Evolutionary conservation across 2,329 filamentous ascomycete species (phyloP).

Genomic region (Cercospora nicotianae): DNA sequence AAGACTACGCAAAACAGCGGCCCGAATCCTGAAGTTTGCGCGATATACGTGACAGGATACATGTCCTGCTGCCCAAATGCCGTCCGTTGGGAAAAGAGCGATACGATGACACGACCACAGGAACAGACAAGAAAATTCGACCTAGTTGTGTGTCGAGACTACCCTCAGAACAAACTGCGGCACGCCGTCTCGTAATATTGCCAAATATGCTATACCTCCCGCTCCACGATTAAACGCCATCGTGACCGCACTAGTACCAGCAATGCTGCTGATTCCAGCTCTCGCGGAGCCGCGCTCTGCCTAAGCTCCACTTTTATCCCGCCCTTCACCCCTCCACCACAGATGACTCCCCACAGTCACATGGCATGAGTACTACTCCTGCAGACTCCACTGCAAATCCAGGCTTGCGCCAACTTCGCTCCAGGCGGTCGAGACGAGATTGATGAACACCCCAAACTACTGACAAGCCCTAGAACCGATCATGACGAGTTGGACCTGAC

Average conservation of each 20-base stretch:
- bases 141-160: not conserved
- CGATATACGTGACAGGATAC: not conserved
- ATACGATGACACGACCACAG: not conserved
- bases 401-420: not conserved
- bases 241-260: conserved; percentile 9
- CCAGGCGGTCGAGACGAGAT: not conserved
- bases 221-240: conserved; percentile 7
- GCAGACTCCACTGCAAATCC: not conserved
- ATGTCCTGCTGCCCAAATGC: conserved; percentile 11
- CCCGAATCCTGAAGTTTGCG: not conserved
- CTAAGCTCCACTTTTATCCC: conserved; percentile 4
- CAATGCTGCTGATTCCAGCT: not conserved
- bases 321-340: not conserved
- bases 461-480: not conserved
- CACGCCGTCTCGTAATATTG: not conserved
- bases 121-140: not conserved
- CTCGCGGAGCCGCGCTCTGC: not conserved
- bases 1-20: not conserved
- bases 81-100: not conserved
- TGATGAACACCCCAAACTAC: not conserved
- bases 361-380: not conserved
- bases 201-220: not conserved
- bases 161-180: not conserved
- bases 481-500: not conserved
- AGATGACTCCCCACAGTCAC: conserved; percentile 8